Evolutionary conservation across 257 asterid genomes (phyloP).

Genomic region (Solanum ahanhuiri): DNA sequence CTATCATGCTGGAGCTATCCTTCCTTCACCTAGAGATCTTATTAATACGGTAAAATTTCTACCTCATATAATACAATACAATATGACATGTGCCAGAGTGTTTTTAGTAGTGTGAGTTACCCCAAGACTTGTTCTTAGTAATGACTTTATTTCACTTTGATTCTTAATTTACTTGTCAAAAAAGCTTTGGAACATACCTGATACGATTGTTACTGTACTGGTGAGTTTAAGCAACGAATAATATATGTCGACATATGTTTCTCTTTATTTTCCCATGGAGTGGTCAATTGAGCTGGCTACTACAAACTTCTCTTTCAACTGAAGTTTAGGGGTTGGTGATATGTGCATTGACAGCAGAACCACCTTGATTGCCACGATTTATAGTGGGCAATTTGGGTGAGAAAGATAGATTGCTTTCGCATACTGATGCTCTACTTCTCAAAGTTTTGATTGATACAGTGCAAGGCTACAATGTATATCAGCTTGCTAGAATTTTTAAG

Average conservation of each 20-base stretch:
- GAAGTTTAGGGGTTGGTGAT: not conserved
- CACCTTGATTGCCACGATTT: not conserved
- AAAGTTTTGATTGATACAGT: not conserved
- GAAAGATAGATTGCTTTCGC: not conserved
- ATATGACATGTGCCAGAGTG: not conserved
- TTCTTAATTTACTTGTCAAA: not conserved
- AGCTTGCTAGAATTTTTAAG: not conserved
- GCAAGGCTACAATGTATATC: not conserved
- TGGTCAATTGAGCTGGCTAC: not conserved
- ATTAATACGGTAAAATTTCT: constrained; percentile 62
- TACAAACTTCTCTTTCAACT: not conserved
- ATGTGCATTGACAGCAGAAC: not conserved
- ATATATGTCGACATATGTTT: not conserved
- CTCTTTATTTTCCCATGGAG: not conserved
- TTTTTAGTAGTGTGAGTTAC: not conserved
- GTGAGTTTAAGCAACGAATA: not conserved
- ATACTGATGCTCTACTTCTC: not conserved
- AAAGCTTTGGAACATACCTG: not conserved
- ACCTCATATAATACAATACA: not conserved
- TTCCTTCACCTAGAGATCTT: constrained; percentile 86
- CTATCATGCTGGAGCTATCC: constrained; percentile 82
- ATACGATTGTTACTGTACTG: not conserved
- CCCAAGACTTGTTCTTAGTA: not conserved
- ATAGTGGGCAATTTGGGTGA: not conserved
- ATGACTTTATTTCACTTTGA: not conserved